Base-by-base conservation (phyloP, 768 basidiomycete genomes). In the Phylloporus sp. region DNA sequence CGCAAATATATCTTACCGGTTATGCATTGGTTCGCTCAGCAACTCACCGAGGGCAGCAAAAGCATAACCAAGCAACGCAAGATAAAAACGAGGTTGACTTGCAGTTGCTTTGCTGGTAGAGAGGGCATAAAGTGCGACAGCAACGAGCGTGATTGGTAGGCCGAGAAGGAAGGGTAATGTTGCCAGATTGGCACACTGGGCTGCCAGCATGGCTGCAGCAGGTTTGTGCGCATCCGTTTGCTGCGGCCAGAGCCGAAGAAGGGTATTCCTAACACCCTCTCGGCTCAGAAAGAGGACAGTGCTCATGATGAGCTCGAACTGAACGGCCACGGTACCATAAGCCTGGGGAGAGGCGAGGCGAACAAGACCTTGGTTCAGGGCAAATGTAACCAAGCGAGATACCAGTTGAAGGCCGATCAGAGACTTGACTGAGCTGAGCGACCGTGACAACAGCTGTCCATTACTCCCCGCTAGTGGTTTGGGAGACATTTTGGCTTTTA, bases 231-330 rank as follows among this genome's bases (percentile, higher is more conserved):
- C 36, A 27, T 39, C 26, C 24, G 47, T 45, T 31, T 60, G 52
- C 22, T 64, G 54, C 3, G 69, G 56, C 54, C 68, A 65, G 29
- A 75, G 76, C n/a, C 94, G 81, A 15, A 97, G 75, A 5, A 97
- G 77, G 6, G 90, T 84, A 65, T 87, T 91, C 35, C 97, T 79
- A 8, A 98, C 80, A 16, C 95, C 95, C 68, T 99, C 97, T n/a
- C 97, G 78, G 29, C 87, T 86, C 8, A 98, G 76, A 68, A 98
- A 97, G 39, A 98, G 76, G 60, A 95, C 89, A 11, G 93, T 93
- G 59, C 86, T 90, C 41, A 90, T 78, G 23, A 98, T 64, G 24
- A 97, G 80, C 66, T 98, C 97, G 69, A 98, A 93, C 61, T 97
- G 95, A 55, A 99, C 88, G 0, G 92, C 82, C 15, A 91, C 93